Base-by-base conservation (phyloP, 164 flowering plant species). In the Magnolia sinica region DNA sequence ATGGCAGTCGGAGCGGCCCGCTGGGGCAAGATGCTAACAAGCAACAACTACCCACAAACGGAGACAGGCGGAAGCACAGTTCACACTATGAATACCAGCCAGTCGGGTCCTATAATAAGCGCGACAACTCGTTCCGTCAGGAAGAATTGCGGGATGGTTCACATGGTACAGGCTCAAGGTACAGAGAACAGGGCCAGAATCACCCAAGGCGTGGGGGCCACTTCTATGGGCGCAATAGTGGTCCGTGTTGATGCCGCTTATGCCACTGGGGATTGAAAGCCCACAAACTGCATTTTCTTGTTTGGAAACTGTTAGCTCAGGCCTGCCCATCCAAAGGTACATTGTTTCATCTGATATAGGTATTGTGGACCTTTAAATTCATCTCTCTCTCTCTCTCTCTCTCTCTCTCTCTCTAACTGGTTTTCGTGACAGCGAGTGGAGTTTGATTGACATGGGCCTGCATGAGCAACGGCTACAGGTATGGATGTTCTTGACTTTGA, bases 81-180 rank as follows among this genome's bases (percentile, higher is more conserved):
- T 73, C 85, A 24, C 94, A 91, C 72, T 89, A 82, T 64, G 97
- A 92, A 74, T 94, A 94, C 83, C 95, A 91, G 81, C 96, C 92
- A 29, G 89, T 88, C 71, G 90, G 88, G 74, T 82, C 89, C 1
- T 74, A 77, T 73, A 79, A 77, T 70, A 89, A 82, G 77, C 68
- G 20, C 18, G 68, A 68, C 27, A 61, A 59, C 66, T 49, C 76
- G 1, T 11, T 29, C 59, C 68, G 20, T 16, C 19, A 22, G 2
- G 77, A 69, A 59, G 91, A 87, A 61, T 79, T 73, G 58, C 75
- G 63, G 8, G 81, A 76, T 19, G 88, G 82, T 64, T 73, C 86
- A 64, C 85, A 82, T 66, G 80, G 50, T 77, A 55, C 70, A 18
- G 85, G 84, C 73, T 64, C 84, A 20, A 87, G 88, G 82, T 85